Conservation (phyloP, 164 flowering plant genomes). For the Nelumbo lutea region DNA sequence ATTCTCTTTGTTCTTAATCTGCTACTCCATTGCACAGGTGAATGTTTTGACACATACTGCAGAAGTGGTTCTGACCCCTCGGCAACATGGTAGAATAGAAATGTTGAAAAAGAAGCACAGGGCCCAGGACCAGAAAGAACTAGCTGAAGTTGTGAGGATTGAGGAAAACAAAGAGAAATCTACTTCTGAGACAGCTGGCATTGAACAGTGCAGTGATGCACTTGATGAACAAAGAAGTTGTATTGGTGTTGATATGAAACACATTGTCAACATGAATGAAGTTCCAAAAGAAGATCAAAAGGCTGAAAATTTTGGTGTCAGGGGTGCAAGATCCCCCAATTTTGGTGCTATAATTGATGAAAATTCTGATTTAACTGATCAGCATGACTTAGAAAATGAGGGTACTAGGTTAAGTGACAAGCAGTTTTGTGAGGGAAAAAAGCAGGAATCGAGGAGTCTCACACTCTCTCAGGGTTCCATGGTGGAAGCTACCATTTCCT, state of each 20-base stretch:
- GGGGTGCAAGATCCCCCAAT: background rate
- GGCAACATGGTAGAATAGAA: conserved; percentile 21
- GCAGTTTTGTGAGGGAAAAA: too few relatives aligned
- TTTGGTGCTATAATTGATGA: background rate
- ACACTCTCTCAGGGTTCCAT: too few relatives aligned
- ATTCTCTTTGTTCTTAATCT: background rate
- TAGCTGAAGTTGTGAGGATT: background rate
- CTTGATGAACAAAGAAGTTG: background rate
- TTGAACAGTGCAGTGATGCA: background rate
- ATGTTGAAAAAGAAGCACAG: conserved; percentile 29
- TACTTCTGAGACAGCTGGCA: background rate
- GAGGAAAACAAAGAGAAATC: background rate
- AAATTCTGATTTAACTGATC: background rate
- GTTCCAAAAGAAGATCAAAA: background rate
- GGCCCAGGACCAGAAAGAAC: conserved; percentile 40
- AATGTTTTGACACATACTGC: conserved; percentile 67
- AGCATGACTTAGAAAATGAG: background rate
- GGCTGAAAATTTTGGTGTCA: background rate
- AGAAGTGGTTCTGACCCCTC: conserved; percentile 21
- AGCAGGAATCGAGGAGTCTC: too few relatives aligned
- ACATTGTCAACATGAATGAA: background rate
- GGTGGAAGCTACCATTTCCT: too few relatives aligned
- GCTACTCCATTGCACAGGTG: conserved; percentile 34
- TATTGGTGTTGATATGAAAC: background rate
- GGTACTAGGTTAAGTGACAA: background rate